Evolutionary conservation across 441 rosid genomes (phyloP).

Genomic region (Metrosideros polymorpha): DNA sequence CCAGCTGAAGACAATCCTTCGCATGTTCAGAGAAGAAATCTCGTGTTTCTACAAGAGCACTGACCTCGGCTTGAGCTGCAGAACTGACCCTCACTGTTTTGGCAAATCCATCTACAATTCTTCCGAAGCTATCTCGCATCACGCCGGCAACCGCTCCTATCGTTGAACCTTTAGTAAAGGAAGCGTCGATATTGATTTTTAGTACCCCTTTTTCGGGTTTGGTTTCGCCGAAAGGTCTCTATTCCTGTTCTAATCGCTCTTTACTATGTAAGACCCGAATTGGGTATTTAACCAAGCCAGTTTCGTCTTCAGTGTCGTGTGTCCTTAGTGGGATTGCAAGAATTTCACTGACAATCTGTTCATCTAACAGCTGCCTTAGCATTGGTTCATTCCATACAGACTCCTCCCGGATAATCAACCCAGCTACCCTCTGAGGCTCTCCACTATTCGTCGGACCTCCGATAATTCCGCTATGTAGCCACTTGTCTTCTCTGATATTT

Average conservation of each 20-base stretch:
- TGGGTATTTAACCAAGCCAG: neutral
- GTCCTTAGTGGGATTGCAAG: neutral
- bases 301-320: neutral
- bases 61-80: neutral
- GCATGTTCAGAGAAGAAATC: neutral
- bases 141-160: neutral
- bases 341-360: neutral
- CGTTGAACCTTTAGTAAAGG: neutral
- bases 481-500: neutral
- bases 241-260: fast-evolving
- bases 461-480: neutral
- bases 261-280: neutral
- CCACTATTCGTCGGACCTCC: neutral
- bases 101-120: neutral
- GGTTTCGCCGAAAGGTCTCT: neutral
- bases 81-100: neutral
- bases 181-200: neutral
- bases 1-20: neutral
- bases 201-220: neutral
- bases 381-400: neutral
- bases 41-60: neutral
- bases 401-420: neutral
- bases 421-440: neutral
- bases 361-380: neutral
- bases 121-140: neutral